Conservation (phyloP, 257 asterid genomes). For the Gentiana dahurica region DNA sequence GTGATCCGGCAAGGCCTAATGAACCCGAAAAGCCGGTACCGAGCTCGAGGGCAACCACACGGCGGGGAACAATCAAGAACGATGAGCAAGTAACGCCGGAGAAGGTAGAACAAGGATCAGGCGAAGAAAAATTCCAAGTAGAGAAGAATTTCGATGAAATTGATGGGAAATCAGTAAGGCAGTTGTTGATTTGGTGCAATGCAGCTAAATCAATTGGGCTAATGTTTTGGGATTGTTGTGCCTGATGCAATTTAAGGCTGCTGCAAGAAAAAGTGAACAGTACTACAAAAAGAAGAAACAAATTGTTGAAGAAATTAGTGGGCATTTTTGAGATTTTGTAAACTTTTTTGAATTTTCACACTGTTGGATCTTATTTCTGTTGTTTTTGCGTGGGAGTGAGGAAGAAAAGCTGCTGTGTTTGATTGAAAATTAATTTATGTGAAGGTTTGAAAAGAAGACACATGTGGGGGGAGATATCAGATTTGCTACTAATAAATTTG, state of each 20-base stretch:
- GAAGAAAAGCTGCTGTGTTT: neutral
- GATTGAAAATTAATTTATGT: too few species aligned
- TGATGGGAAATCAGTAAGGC: constrained; percentile 41
- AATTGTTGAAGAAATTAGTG: neutral
- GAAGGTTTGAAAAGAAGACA: too few species aligned
- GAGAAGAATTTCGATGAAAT: constrained; percentile 36
- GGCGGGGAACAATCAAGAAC: neutral
- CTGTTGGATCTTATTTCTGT: neutral
- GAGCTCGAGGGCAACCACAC: constrained; percentile 29
- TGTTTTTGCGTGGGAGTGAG: neutral
- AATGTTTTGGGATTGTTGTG: neutral
- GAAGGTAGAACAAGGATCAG: constrained; percentile 60
- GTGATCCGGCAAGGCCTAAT: constrained; percentile 52
- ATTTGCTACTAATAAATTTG: too few species aligned
- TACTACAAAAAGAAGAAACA: constrained; percentile 2
- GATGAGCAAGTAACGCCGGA: constrained; percentile 56
- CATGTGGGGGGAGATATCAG: too few species aligned
- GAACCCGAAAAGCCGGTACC: constrained; percentile 72
- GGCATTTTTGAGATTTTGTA: neutral
- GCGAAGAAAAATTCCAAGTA: constrained; percentile 50
- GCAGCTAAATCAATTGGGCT: constrained; percentile 39
- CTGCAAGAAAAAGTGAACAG: constrained; percentile 1
- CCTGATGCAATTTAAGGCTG: too few species aligned
- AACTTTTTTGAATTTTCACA: too few species aligned
- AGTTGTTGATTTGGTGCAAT: constrained; percentile 40